Percentiles rank a stretch among this genome's conserved stretches.
Evolutionary conservation across 192 early-diverging fungal species (phyloP).

Genomic region (Dimargaris cristalligena): DNA sequence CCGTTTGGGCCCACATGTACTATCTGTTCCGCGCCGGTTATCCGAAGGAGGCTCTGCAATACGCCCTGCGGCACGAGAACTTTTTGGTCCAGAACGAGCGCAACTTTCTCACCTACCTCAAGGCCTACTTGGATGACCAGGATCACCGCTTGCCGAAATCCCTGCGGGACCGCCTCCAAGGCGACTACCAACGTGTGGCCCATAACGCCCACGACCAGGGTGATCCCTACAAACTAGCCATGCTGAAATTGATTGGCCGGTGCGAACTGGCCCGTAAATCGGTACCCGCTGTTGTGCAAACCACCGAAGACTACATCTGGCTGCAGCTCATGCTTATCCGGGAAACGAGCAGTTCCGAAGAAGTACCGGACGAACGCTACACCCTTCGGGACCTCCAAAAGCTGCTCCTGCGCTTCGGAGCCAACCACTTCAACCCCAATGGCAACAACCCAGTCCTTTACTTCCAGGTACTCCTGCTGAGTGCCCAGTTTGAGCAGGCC

Average conservation of each 20-base stretch:
- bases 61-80: slow-evolving; percentile 36
- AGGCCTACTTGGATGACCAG: slow-evolving; percentile 36
- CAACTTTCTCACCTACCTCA: slow-evolving; percentile 53
- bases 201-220: slow-evolving; percentile 25
- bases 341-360: slow-evolving; percentile 31
- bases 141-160: slow-evolving; percentile 22
- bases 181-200: slow-evolving; percentile 34
- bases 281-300: slow-evolving; percentile 43
- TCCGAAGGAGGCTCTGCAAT: slow-evolving; percentile 44
- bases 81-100: slow-evolving; percentile 40
- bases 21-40: slow-evolving; percentile 64
- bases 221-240: slow-evolving; percentile 83
- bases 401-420: slow-evolving; percentile 46
- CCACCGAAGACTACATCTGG: slow-evolving; percentile 93
- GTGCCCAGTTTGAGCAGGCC: slow-evolving; percentile 85
- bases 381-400: slow-evolving; percentile 49
- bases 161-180: slow-evolving; percentile 35
- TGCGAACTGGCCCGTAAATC: slow-evolving; percentile 61
- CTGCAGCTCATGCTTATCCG: slow-evolving; percentile 53
- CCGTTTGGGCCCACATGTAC: slow-evolving; percentile 81
- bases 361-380: slow-evolving; percentile 37
- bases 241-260: slow-evolving; percentile 82
- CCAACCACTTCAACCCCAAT: slow-evolving; percentile 50
- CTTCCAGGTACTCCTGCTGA: slow-evolving; percentile 65
- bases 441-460: slow-evolving; percentile 55